These are phyloP conservation scores for Fraxinus paxiana DNA, from an alignment of 305 asterid species.

Conservation along the genomic window DNA sequence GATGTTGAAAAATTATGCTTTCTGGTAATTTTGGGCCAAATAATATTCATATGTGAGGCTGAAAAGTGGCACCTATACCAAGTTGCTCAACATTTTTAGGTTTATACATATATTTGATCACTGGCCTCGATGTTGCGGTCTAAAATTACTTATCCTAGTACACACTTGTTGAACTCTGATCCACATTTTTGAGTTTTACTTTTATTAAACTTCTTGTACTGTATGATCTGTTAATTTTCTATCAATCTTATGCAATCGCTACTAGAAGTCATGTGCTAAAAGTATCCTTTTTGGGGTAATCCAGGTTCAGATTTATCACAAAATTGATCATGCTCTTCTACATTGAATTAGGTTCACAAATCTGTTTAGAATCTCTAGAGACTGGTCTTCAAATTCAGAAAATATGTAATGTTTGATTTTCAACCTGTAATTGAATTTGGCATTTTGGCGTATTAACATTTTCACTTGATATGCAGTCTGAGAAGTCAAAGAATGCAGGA, in stretches of 20 bases:
- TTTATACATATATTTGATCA: background rate
- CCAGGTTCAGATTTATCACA: background rate
- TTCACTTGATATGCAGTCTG: slow-evolving; percentile 53
- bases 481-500: slow-evolving; percentile 85
- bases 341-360: background rate
- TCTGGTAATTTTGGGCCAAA: slow-evolving; percentile 11
- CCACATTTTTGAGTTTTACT: background rate
- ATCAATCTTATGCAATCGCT: background rate
- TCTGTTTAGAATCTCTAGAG: background rate
- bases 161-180: background rate
- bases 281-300: background rate
- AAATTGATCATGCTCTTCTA: background rate
- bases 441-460: slow-evolving; percentile 1
- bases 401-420: slow-evolving; percentile 13
- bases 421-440: slow-evolving; percentile 12
- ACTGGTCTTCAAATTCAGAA: slow-evolving; percentile 1
- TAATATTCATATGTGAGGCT: slow-evolving; percentile 5
- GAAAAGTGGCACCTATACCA: slow-evolving; percentile 2
- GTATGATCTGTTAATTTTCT: background rate
- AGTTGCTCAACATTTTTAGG: background rate
- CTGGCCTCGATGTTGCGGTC: background rate
- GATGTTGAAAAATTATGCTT: slow-evolving; percentile 1
- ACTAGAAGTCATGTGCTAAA: background rate
- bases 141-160: background rate
- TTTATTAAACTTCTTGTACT: background rate